Base-by-base conservation (phyloP, 176 grass and related monocot genomes). In the Guadua angustifolia region DNA sequence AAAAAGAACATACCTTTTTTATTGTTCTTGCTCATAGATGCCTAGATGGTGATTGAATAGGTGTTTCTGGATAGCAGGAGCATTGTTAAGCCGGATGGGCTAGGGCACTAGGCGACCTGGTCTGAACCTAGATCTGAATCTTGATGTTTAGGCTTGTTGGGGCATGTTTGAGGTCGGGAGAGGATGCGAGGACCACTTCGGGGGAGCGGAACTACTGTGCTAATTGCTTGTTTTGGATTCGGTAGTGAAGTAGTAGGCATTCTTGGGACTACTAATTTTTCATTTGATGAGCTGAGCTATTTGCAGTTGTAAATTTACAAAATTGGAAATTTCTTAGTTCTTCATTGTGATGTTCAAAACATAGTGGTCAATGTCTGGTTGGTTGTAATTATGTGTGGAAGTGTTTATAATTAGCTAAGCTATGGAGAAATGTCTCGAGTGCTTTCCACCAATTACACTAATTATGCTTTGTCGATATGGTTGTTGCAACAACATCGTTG, bases 121-220 rank as follows among this genome's bases (percentile, higher is more conserved):
- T 53, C 16, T 74, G 71, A 87, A 88, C 70, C 89, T 88, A 81
- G 85, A 91, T 91, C 85, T 88, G 85, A 71, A 75, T 85, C 55
- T 73, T 85, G 56, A 53, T 73, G 56, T 25, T 52, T 16, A 81
- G 32, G 57, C 81, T 75, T 70, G 46, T 77, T 73, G 66, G 17
- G 65, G 49, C 78, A 86, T 58, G 73, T 66, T 82, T 36, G 29
- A 1, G 29, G 29, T 29, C 29, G 73, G 73, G 78, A 82, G 35
- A 50, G 38, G 38, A 39, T 40, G 66, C 13, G 44, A 77, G 72
- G 88, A 82, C 83, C 78, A 72, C 57, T 10, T 60, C 1, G 15
- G 21, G 38, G 46, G 19, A 12, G 59, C 15, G 18, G 11, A 82
- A 75, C 70, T 76, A 24, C 52, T 51, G 4, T 35, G 60, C n/a